A percentile compares a stretch with the other conserved stretches of the same genome.
Evolutionary conservation across 2,329 filamentous ascomycete genomes (phyloP).

Genomic region (Aspergillus pseudoviridinutans): DNA sequence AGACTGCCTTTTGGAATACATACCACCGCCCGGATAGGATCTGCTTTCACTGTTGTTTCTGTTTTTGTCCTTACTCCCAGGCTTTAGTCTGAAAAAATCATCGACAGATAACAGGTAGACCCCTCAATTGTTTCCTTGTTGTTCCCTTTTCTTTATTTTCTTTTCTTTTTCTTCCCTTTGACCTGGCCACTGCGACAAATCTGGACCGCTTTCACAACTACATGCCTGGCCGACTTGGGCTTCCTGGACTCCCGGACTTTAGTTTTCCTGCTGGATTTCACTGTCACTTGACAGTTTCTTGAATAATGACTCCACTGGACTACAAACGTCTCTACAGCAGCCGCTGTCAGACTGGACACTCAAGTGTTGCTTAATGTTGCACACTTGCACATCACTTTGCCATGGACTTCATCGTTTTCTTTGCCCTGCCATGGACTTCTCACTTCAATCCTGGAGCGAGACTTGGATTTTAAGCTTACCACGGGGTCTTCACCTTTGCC

Average conservation of each 20-base stretch:
- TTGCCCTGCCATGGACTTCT: constrained; percentile 15
- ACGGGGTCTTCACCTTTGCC: background rate
- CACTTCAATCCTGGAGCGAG: constrained; percentile 26
- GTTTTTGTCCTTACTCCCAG: constrained; percentile 24
- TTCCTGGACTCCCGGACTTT: constrained; percentile 7
- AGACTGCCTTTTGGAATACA: constrained; percentile 25
- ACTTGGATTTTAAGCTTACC: constrained; percentile 18
- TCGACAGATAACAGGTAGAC: constrained; percentile 41
- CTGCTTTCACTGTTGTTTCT: constrained; percentile 29
- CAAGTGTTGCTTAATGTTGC: constrained; percentile 41
- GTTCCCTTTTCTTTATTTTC: constrained; percentile 20
- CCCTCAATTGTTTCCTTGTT: constrained; percentile 33
- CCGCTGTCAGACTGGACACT: constrained; percentile 34
- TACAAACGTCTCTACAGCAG: constrained; percentile 22
- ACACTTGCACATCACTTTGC: constrained; percentile 21
- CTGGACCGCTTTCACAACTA: constrained; percentile 7
- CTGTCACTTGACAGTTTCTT: constrained; percentile 21
- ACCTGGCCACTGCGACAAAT: constrained; percentile 2
- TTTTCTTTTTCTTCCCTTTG: constrained; percentile 15
- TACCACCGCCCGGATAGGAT: constrained; percentile 30
- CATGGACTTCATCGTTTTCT: constrained; percentile 8
- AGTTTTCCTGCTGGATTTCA: constrained; percentile 10
- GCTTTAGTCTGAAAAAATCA: constrained; percentile 20
- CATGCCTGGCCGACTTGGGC: constrained; percentile 1
- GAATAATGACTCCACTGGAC: constrained; percentile 21